Conservation (phyloP, 208 protist species). For the Perkinsela sp. region DNA sequence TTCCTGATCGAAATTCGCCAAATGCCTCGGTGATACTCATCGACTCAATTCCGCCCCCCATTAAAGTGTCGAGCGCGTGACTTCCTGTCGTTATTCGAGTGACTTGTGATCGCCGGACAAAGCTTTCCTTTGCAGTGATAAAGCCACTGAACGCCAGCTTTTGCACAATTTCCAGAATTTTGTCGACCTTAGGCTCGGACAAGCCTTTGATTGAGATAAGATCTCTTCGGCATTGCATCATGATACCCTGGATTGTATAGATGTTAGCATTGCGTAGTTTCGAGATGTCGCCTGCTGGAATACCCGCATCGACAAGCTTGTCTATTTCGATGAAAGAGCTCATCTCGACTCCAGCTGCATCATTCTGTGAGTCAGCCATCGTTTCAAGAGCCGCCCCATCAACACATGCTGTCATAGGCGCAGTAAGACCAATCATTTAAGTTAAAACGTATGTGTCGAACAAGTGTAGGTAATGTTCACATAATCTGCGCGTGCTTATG, state of each 20-base stretch:
- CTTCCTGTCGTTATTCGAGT: slow-evolving; percentile 76
- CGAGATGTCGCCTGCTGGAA: slow-evolving; percentile 42
- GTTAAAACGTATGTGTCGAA: too few species aligned
- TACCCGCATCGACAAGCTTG: slow-evolving; percentile 55
- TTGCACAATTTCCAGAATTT: slow-evolving; percentile 76
- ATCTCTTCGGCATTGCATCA: slow-evolving; percentile 68
- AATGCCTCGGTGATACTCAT: slow-evolving; percentile 88
- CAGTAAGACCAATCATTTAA: not conserved
- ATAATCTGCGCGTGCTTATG: too few species aligned
- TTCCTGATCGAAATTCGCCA: slow-evolving; percentile 96
- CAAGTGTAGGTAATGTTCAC: too few species aligned
- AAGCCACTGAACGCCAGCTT: slow-evolving; percentile 59
- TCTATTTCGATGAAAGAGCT: slow-evolving; percentile 42
- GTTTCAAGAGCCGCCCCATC: not conserved
- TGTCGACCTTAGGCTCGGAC: slow-evolving; percentile 89
- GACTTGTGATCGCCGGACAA: slow-evolving; percentile 55
- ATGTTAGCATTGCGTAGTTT: slow-evolving; percentile 65
- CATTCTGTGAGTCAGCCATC: slow-evolving; percentile 6
- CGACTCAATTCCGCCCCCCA: slow-evolving; percentile 86
- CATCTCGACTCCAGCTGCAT: slow-evolving; percentile 9
- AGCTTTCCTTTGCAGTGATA: slow-evolving; percentile 43
- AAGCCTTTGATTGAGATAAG: slow-evolving; percentile 81
- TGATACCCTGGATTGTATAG: slow-evolving; percentile 57
- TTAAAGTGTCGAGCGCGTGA: slow-evolving; percentile 59
- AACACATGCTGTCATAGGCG: not conserved